phyloP scores from a whole-genome alignment of 192 early-diverging fungal genomes.

The Gigaspora rosea region DNA sequence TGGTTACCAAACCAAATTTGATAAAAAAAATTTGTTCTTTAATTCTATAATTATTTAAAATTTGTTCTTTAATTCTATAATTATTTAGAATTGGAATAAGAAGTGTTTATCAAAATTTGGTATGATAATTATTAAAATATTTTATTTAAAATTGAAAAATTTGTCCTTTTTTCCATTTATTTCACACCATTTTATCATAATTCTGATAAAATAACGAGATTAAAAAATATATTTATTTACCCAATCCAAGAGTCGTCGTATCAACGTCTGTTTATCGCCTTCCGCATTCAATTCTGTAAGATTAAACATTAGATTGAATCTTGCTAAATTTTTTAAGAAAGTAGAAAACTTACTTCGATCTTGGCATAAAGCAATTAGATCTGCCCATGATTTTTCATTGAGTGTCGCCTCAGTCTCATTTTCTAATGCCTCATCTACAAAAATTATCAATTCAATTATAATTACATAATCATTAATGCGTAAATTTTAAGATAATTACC shows the following conservation, averaged over 20 bases:
- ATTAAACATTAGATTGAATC: background rate
- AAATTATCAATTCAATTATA: background rate
- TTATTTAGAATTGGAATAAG: too few species aligned
- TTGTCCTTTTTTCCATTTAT: too few species aligned
- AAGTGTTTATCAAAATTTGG: too few species aligned
- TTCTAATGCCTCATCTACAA: conserved; percentile 40
- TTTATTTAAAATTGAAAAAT: too few species aligned
- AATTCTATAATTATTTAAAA: too few species aligned
- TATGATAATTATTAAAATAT: too few species aligned
- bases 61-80: too few species aligned
- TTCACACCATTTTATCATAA: too few species aligned
- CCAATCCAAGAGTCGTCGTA: conserved; percentile 63
- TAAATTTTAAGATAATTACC: background rate
- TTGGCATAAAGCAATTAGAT: conserved; percentile 70
- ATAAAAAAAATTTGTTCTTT: too few species aligned
- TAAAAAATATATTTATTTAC: conserved; percentile 39
- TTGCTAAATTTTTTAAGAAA: background rate
- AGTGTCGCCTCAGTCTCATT: conserved; percentile 60
- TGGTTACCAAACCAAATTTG: too few species aligned
- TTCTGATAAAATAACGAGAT: background rate
- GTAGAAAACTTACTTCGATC: conserved; percentile 58
- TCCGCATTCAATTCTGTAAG: conserved; percentile 60
- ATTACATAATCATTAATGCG: background rate
- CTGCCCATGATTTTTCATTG: conserved; percentile 65
- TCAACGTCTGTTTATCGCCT: conserved; percentile 62